Base-by-base conservation (phyloP, 2,329 filamentous ascomycete genomes). In the Chrysoporthe deuterocubensis region DNA sequence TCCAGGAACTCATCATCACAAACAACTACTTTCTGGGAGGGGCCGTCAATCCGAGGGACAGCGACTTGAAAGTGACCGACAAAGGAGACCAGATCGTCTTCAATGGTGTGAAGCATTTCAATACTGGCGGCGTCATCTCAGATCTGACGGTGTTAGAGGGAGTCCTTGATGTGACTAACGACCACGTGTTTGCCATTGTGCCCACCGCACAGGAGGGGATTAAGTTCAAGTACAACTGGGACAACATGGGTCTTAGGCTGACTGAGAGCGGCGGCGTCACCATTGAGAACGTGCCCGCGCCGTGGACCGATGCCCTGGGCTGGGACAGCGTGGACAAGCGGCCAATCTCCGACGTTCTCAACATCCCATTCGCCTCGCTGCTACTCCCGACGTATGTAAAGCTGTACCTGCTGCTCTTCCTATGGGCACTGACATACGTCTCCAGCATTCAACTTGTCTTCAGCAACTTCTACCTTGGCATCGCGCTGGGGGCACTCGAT, bases 21-120 rank as follows among this genome's bases (percentile, higher is more conserved):
- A 89, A 90, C 77, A 90, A 91, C 74, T 89, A 87, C 76, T 90
- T 90, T 70, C 82, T 91, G 16, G 88, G 89, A 8, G 89, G 86
- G 34, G 86, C 89, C 0, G 89, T 91, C 26, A 91, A 91, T 71
- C 88, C 88, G 0, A 84, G 89, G 3, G 88, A 91, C 73, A 86
- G 79, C 50, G 88, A 90, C 71, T 76, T 90, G 9, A 84, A 81
- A 42, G 87, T 89, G 69, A 86, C 80, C 0, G 76, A 80, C 1
- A 81, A 87, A 0, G 86, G 84, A 1, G 84, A 87, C 4, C 77
- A 83, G 2, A 75, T 90, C 16, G 74, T 88, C 2, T 90, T 89
- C 75, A 85, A 86, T 67, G 88, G 89, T 1, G 83, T 81, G 76
- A 91, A 91, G 75, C 81, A 85, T 76, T 91, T 91, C 80, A 91